phyloP scores from a whole-genome alignment of 495 filamentous ascomycete genomes.

The Lasiosphaeria miniovina region DNA sequence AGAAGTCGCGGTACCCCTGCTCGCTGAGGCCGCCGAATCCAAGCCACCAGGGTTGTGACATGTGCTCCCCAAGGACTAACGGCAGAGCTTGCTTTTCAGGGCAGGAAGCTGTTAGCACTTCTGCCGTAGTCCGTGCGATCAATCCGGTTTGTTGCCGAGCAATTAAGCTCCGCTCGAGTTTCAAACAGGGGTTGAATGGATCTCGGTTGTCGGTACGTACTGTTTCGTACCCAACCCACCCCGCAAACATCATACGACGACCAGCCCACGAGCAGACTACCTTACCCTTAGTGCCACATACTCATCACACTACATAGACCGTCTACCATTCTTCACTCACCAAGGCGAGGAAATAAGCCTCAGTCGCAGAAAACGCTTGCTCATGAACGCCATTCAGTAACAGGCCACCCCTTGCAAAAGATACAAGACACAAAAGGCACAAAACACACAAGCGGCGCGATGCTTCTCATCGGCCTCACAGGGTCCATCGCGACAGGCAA shows the following conservation, averaged over 20 bases:
- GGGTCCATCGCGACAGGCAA: slow-evolving; percentile 98
- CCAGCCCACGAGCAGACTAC: no score
- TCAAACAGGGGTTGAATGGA: no score
- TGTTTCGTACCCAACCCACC: no score
- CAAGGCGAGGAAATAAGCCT: no score
- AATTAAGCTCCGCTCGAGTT: no score
- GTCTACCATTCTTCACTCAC: background rate
- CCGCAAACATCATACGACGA: no score
- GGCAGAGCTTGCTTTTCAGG: background rate
- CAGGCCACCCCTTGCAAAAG: background rate
- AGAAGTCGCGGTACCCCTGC: background rate
- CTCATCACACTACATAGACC: background rate
- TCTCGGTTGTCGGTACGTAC: no score
- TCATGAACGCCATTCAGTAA: slow-evolving; percentile 4
- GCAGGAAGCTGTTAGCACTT: no score
- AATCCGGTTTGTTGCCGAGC: no score
- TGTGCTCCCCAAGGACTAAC: background rate
- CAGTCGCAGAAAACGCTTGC: no score
- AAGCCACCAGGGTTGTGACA: slow-evolving; percentile 6
- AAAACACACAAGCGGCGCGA: slow-evolving; percentile 28
- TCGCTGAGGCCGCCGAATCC: background rate
- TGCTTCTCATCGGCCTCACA: slow-evolving; percentile 95
- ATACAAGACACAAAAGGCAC: slow-evolving; percentile 13
- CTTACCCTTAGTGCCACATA: no score
- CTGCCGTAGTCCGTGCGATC: no score